phyloP scores from a whole-genome alignment of 305 asterid genomes.

The Petunia hybrid region DNA sequence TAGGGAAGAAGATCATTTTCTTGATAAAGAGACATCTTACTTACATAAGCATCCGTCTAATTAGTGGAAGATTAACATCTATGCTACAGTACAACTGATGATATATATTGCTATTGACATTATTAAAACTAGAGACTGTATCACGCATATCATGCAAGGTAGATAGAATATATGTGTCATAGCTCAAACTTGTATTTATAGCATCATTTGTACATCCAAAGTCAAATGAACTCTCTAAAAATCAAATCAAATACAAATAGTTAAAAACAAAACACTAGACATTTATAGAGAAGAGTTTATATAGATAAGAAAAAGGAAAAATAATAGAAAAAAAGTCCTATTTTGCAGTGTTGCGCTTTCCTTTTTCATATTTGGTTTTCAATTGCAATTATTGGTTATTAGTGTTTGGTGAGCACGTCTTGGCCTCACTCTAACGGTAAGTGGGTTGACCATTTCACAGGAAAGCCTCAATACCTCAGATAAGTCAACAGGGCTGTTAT shows the following conservation, averaged over 20 bases:
- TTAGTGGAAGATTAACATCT: not conserved
- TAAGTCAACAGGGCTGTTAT: constrained; percentile 48
- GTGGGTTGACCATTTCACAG: constrained; percentile 81
- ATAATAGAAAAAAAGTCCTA: not conserved
- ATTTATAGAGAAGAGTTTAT: not conserved
- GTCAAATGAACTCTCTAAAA: constrained; percentile 20
- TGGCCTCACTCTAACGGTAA: constrained; percentile 52
- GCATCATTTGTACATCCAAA: constrained; percentile 28
- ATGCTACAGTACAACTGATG: not conserved
- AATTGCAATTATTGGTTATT: not conserved
- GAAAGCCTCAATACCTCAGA: constrained; percentile 65
- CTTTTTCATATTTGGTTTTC: not conserved
- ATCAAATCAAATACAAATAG: constrained; percentile 25
- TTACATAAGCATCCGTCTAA: not conserved
- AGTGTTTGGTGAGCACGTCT: constrained; percentile 35
- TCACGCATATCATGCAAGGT: not conserved
- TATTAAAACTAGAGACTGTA: too few species aligned
- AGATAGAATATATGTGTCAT: not conserved
- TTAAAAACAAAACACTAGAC: not conserved
- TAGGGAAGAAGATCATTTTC: not conserved
- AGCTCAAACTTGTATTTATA: not conserved
- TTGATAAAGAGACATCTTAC: not conserved
- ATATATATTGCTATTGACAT: not conserved
- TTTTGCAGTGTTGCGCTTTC: not conserved
- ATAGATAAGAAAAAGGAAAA: not conserved